A percentile compares a stretch with the other conserved stretches of the same genome.
phyloP scores from a whole-genome alignment of 208 protist genomes.

The Trypanosoma lewisi region DNA sequence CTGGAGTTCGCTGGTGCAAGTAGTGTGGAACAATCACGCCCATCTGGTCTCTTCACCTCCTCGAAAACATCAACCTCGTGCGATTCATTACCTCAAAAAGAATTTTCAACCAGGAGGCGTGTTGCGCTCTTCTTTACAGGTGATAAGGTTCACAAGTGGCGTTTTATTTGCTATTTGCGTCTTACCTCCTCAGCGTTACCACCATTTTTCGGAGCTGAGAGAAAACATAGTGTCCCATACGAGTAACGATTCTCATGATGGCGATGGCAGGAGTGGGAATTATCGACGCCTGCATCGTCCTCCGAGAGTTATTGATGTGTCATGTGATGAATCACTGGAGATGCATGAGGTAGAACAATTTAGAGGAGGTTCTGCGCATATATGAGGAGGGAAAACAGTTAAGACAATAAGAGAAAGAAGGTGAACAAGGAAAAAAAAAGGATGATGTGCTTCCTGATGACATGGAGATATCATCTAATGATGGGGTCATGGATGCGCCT shows the following conservation, averaged over 20 bases:
- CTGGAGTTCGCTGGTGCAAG: constrained; percentile 1
- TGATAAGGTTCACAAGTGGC: constrained; percentile 57
- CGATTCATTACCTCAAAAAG: not conserved
- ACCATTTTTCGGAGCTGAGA: not conserved
- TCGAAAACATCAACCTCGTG: not conserved
- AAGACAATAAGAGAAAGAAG: not conserved
- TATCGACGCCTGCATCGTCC: constrained; percentile 16
- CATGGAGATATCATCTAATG: not conserved
- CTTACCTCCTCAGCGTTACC: not conserved
- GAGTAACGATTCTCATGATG: not conserved
- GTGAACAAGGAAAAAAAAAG: not conserved
- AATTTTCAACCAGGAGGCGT: not conserved
- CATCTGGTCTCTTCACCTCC: constrained; percentile 3
- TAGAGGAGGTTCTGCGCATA: constrained; percentile 47
- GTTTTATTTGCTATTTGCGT: constrained; percentile 9
- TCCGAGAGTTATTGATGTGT: constrained; percentile 2
- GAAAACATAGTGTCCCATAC: not conserved
- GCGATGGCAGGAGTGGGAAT: not conserved
- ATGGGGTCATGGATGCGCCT: constrained; percentile 1
- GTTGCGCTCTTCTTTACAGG: constrained; percentile 13
- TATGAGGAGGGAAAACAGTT: constrained; percentile 31
- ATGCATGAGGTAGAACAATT: constrained; percentile 56
- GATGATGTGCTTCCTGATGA: not conserved
- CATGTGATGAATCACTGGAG: constrained; percentile 24
- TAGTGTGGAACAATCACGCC: constrained; percentile 3